These are phyloP conservation scores for Debaryomyces udenii DNA, from an alignment of 1,139 yeast genomes.

Conservation along the genomic window DNA sequence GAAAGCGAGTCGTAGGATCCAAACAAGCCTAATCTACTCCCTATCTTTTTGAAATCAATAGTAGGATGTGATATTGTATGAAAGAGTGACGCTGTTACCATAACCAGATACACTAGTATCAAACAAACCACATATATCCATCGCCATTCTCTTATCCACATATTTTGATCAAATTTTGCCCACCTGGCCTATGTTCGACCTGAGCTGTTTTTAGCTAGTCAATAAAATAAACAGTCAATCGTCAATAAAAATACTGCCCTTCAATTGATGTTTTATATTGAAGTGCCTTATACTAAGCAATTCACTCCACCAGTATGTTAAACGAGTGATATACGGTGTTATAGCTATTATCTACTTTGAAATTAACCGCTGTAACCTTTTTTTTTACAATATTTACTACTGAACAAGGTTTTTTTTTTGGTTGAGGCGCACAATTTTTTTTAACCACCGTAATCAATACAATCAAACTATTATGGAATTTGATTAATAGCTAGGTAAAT, in stretches of 20 bases:
- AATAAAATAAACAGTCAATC: no score
- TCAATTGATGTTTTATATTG: no score
- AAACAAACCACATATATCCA: neutral
- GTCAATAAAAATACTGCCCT: no score
- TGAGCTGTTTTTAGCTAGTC: no score
- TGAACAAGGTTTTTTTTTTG: neutral
- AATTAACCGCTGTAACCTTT: neutral
- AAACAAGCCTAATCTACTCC: slow-evolving; percentile 56
- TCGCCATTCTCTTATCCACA: neutral
- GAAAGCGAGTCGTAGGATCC: slow-evolving; percentile 70
- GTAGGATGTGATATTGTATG: slow-evolving; percentile 29
- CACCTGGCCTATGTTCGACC: no score
- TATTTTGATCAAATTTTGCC: no score
- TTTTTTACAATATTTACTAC: neutral
- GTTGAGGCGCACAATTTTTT: slow-evolving; percentile 8
- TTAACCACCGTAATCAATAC: neutral
- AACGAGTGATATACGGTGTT: neutral
- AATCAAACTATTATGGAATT: no score
- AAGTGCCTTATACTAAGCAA: no score
- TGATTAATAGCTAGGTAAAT: no score
- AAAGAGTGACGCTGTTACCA: slow-evolving; percentile 12
- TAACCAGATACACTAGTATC: slow-evolving; percentile 1
- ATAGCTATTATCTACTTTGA: neutral
- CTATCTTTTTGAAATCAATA: slow-evolving; percentile 34
- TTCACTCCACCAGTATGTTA: neutral